A percentile compares a stretch with the other conserved stretches of the same genome.
Conservation (phyloP, 805 yeast species). For the Scheffersomyces stipitis region DNA sequence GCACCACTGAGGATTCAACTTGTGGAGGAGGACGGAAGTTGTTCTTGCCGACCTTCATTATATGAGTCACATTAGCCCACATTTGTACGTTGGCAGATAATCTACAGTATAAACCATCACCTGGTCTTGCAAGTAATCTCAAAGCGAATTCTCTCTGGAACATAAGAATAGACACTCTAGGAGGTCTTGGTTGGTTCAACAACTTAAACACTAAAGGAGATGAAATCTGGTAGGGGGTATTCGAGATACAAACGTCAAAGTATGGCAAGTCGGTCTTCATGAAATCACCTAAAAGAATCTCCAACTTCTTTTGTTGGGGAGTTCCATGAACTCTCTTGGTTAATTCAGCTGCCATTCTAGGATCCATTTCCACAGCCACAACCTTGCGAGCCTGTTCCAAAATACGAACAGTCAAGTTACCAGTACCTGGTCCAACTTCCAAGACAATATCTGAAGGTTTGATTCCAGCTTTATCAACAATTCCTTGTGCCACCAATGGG, state of each 20-base stretch:
- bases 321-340: constrained; percentile 97
- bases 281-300: constrained; percentile 90
- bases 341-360: constrained; percentile 99
- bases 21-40: constrained; percentile 98
- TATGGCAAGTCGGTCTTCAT: constrained; percentile 94
- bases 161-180: constrained; percentile 93
- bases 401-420: constrained; percentile 91
- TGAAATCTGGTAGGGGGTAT: constrained; percentile 96
- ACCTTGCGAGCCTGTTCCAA: constrained; percentile 90
- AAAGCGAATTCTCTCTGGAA: constrained; percentile 97
- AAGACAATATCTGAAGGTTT: constrained; percentile 90
- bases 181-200: constrained; percentile 88
- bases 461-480: constrained; percentile 93
- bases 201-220: constrained; percentile 94
- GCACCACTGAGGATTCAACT: constrained; percentile 94
- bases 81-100: constrained; percentile 95
- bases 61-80: constrained; percentile 99
- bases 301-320: constrained; percentile 88
- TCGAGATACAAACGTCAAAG: constrained; percentile 93
- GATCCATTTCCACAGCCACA: constrained; percentile 98
- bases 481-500: constrained; percentile 96
- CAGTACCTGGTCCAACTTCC: constrained; percentile 99
- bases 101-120: constrained; percentile 91
- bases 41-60: constrained; percentile 96
- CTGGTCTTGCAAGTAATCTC: constrained; percentile 91